Conservation (phyloP, 1,139 yeast species). For the Diutina sp. region DNA sequence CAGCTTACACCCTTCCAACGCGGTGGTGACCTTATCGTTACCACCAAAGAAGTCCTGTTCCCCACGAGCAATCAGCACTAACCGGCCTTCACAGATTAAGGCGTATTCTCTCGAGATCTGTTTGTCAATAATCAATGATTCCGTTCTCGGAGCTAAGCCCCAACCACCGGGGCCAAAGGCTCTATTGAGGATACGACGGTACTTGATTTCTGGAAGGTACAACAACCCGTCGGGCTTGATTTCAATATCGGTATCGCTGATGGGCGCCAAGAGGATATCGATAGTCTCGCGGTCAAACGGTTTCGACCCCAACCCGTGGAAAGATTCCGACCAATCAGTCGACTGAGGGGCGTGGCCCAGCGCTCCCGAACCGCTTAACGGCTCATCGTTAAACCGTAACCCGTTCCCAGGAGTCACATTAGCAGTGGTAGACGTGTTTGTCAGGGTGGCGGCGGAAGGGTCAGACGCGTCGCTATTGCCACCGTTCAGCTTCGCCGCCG, state of each 20-base stretch:
- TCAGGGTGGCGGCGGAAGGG: not conserved
- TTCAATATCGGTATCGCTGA: constrained; percentile 66
- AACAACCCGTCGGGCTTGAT: constrained; percentile 91
- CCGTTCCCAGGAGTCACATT: not conserved
- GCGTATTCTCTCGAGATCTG: constrained; percentile 80
- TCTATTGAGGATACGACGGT: constrained; percentile 71
- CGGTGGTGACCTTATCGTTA: constrained; percentile 83
- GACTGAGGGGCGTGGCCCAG: not conserved
- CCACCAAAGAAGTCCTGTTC: constrained; percentile 85
- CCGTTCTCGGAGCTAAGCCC: constrained; percentile 94
- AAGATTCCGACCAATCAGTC: constrained; percentile 62
- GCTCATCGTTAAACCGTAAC: not conserved
- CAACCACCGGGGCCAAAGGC: constrained; percentile 99
- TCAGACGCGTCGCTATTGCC: not conserved
- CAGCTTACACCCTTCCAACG: constrained; percentile 94
- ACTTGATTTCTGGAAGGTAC: constrained; percentile 88
- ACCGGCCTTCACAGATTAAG: constrained; percentile 71
- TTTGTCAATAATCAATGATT: constrained; percentile 55
- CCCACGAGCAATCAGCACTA: constrained; percentile 88
- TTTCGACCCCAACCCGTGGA: constrained; percentile 68
- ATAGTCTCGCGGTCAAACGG: constrained; percentile 57
- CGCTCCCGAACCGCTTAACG: not conserved
- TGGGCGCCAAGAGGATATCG: constrained; percentile 43
- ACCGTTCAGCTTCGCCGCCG: not conserved
- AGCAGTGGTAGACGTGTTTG: not conserved